These are phyloP conservation scores for Prunus armeniaca DNA, from an alignment of 306 rosid species.

Conservation along the genomic window DNA sequence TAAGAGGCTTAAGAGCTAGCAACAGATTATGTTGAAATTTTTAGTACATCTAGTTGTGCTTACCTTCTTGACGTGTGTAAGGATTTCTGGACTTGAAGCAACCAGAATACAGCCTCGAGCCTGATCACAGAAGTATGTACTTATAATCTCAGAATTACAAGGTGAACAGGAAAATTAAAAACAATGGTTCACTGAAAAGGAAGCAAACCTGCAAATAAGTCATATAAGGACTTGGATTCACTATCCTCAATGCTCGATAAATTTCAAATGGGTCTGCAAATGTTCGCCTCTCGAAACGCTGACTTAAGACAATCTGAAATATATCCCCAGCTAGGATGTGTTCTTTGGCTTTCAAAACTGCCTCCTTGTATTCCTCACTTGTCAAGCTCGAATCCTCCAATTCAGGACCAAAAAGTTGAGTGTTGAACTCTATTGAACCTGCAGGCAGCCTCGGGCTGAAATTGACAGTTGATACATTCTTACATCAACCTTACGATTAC, in stretches of 20 bases:
- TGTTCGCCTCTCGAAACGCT: conserved; percentile 88
- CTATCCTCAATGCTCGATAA: conserved; percentile 88
- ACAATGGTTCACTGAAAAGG: background rate
- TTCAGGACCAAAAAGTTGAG: conserved; percentile 70
- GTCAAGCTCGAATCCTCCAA: conserved; percentile 75
- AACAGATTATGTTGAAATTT: background rate
- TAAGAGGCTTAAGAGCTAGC: background rate
- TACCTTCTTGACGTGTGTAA: conserved; percentile 90
- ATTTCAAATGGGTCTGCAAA: conserved; percentile 99
- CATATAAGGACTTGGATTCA: conserved; percentile 97
- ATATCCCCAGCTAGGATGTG: conserved; percentile 95
- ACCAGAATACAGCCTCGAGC: conserved; percentile 94
- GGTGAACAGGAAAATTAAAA: background rate
- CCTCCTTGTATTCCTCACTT: conserved; percentile 73
- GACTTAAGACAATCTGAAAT: conserved; percentile 93
- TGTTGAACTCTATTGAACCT: conserved; percentile 66
- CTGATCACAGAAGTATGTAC: conserved; percentile 38
- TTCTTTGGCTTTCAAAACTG: conserved; percentile 84
- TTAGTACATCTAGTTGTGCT: background rate
- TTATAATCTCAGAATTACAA: conserved; percentile 15
- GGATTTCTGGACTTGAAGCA: conserved; percentile 99
- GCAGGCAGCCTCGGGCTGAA: conserved; percentile 93
- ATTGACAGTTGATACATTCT: conserved; percentile 30
- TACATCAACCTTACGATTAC: conserved; percentile 19
- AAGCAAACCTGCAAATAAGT: conserved; percentile 83